phyloP scores from a whole-genome alignment of 352 stramenopile species.

The Phytopythium mirpurense region DNA sequence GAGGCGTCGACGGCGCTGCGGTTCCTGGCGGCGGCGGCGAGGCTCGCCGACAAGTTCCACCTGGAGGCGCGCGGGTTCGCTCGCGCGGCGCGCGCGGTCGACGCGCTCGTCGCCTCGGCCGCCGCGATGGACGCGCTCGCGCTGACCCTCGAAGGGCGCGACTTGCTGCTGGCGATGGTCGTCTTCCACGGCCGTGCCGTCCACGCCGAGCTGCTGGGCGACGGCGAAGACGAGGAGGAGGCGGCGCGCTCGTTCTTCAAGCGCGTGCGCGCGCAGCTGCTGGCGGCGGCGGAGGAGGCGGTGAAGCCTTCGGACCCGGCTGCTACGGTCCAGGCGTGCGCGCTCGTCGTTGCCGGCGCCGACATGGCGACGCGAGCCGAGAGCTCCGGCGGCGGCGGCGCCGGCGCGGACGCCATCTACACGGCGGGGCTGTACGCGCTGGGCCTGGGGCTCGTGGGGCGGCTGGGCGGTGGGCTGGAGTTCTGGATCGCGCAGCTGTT shows the following conservation, averaged over 20 bases:
- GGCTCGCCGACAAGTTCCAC: slow-evolving; percentile 50
- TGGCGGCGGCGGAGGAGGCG: neutral
- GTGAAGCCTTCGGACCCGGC: neutral
- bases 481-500: slow-evolving; percentile 46
- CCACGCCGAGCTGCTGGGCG: slow-evolving; percentile 21
- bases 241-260: slow-evolving; percentile 18
- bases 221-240: slow-evolving; percentile 57
- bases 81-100: slow-evolving; percentile 27
- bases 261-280: neutral
- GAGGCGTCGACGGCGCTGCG: slow-evolving; percentile 32
- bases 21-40: slow-evolving; percentile 34
- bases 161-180: slow-evolving; percentile 26
- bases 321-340: slow-evolving; percentile 21
- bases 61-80: slow-evolving; percentile 26
- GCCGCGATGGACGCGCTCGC: neutral
- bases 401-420: slow-evolving; percentile 15
- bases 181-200: slow-evolving; percentile 28
- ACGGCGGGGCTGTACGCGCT: slow-evolving; percentile 31
- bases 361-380: slow-evolving; percentile 16
- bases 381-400: slow-evolving; percentile 4
- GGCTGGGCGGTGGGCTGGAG: slow-evolving; percentile 39
- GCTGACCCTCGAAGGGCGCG: slow-evolving; percentile 13
- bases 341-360: slow-evolving; percentile 18
- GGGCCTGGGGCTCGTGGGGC: slow-evolving; percentile 32
- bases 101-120: slow-evolving; percentile 8